phyloP scores from a whole-genome alignment of 257 asterid species.

The Capsicum chinense region DNA sequence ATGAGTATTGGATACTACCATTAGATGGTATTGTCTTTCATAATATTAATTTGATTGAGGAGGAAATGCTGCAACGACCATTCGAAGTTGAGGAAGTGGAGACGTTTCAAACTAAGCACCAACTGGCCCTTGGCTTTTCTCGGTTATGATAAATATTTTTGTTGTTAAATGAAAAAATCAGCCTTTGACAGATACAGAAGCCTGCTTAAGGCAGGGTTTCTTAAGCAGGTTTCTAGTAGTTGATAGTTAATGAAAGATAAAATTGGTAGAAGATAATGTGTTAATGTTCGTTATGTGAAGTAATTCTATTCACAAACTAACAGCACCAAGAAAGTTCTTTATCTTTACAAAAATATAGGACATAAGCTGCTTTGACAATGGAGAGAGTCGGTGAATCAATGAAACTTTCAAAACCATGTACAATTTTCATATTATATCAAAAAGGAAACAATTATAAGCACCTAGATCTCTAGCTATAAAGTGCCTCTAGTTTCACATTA shows the following conservation, averaged over 20 bases:
- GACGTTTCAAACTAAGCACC: neutral
- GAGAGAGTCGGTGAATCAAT: neutral
- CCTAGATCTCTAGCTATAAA: neutral
- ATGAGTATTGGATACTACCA: neutral
- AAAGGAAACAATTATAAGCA: neutral
- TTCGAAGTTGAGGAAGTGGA: slow-evolving; percentile 2
- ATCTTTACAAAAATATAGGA: neutral
- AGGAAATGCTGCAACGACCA: neutral
- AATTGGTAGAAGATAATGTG: neutral
- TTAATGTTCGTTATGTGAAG: neutral
- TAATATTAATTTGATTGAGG: neutral
- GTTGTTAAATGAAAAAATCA: neutral
- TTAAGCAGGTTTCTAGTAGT: neutral
- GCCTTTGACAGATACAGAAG: neutral
- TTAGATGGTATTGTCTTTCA: neutral
- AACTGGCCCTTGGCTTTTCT: neutral
- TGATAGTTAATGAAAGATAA: neutral
- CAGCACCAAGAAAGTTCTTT: neutral
- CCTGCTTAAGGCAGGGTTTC: neutral
- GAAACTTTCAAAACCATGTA: no score
- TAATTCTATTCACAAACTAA: neutral
- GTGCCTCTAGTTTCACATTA: neutral
- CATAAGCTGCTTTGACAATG: neutral
- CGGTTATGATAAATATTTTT: neutral
- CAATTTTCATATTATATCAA: neutral